Evolutionary conservation across 305 asterid genomes (phyloP), one percentile per base, ranked within the genome.

Genomic region (Withania somnifera): DNA sequence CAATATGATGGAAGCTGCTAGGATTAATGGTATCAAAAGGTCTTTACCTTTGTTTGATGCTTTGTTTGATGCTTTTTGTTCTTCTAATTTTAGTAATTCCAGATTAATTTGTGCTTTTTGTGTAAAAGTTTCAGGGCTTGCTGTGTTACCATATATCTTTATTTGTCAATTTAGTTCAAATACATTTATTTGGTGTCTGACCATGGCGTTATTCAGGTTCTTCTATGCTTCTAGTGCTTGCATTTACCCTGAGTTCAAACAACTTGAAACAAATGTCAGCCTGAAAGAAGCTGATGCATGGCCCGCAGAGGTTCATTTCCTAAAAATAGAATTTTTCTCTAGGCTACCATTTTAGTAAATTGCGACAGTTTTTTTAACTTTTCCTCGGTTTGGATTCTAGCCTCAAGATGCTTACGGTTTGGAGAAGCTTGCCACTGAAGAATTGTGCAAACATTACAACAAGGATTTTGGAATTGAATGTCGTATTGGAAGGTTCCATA

Each of bases 211-310:
- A 67, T 84, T 42, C 83, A 94, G 98, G 91, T 94, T 94, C 84
- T 94, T 94, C 88, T 94, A 93, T 61, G 98, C 98, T n/a, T 94
- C 97, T 2, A 94, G 98, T 56, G 98, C 98, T 78, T 94, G 98
- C 89, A 93, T 94, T 77, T 94, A 94, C 75, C 98, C 98, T 2
- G 98, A 94, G 85, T 94, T 94, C 86, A 94, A 94, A 89, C 98
- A 94, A 86, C 76, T 94, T 87, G 97, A 93, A 2, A 93, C 98
- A 40, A 94, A 94, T 69, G 98, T 94, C 85, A 94, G 98, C 95
- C 87, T 93, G 92, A 94, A 94, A 80, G 98, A 94, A 83, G 86
- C 98, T 19, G 98, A 95, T 82, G 98, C 98, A 2, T 95, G 98
- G 98, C 98, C 98, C 14, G 98, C 98, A 3, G 98, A 95, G 98